A percentile compares a stretch with the other conserved stretches of the same genome.
phyloP scores from a whole-genome alignment of 306 rosid species.

The Mimosa pudica region DNA sequence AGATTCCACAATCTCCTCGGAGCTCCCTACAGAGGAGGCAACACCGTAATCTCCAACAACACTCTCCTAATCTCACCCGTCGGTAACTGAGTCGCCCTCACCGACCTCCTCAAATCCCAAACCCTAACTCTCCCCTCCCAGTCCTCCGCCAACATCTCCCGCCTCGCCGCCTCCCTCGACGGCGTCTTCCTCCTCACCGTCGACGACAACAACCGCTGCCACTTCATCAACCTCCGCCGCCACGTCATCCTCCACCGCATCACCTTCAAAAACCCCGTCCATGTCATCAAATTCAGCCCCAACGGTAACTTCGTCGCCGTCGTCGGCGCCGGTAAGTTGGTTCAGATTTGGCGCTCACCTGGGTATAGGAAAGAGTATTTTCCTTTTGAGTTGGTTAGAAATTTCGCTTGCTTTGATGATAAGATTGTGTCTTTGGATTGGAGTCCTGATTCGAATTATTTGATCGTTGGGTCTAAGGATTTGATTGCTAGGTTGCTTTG shows the following conservation, averaged over 20 bases:
- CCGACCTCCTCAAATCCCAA: slow-evolving; percentile 76
- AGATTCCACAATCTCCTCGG: slow-evolving; percentile 89
- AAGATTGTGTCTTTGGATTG: slow-evolving; percentile 70
- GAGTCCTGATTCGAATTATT: slow-evolving; percentile 74
- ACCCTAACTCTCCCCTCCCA: slow-evolving; percentile 74
- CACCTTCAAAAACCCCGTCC: slow-evolving; percentile 66
- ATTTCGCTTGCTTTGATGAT: slow-evolving; percentile 65
- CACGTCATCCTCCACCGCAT: slow-evolving; percentile 84
- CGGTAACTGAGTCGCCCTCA: slow-evolving; percentile 79
- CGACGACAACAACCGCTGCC: slow-evolving; percentile 78
- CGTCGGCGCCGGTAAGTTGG: slow-evolving; percentile 73
- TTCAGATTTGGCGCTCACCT: slow-evolving; percentile 91
- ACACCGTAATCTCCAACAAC: slow-evolving; percentile 62
- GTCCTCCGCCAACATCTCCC: slow-evolving; percentile 74
- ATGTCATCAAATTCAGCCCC: slow-evolving; percentile 65
- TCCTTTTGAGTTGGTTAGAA: slow-evolving; percentile 70
- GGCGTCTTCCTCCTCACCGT: slow-evolving; percentile 74
- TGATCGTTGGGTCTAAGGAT: slow-evolving; percentile 83
- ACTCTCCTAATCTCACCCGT: slow-evolving; percentile 77
- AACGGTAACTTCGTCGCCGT: slow-evolving; percentile 68
- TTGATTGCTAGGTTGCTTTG: slow-evolving; percentile 67
- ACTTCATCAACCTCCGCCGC: slow-evolving; percentile 83
- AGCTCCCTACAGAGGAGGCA: slow-evolving; percentile 96
- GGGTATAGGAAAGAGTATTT: slow-evolving; percentile 65
- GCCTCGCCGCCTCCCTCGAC: slow-evolving; percentile 79